Evolutionary conservation across 2,329 filamentous ascomycete species (phyloP), one percentile per base, ranked within the genome.

Genomic region (Aphanoascus verrucosus): DNA sequence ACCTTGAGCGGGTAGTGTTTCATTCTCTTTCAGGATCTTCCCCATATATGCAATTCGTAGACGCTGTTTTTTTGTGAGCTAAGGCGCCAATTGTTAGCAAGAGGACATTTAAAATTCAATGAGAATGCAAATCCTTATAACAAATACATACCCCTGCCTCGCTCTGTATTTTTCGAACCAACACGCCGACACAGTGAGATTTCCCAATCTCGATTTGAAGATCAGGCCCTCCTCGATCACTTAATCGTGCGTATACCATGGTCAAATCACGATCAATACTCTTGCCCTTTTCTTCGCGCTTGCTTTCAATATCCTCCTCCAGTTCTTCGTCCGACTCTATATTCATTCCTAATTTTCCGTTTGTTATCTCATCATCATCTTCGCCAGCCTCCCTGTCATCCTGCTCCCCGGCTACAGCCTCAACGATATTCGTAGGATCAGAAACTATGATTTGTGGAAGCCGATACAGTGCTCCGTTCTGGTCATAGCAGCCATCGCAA

Each of bases 1-100:
- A 47, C 85, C 85, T 61, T 93, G 85, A 2, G 78, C 77, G 43
- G 74, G 68, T 15, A 95, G 68, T 0, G 83, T 77, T 17, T 79
- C 66, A 52, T 77, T 76, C 58, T 91, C 86, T 59, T 83, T 82
- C 44, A 95, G 77, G 49, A 90, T 80, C 65, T 83, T 88, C 60
- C 90, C 90, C 68, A 93, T 77, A 66, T 94, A 94, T 17, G 82
- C 83, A 55, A 95, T 78, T 52, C 81, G 81, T 49, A 95, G 74
- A 46, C 75, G 78, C 57, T 80, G 81, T 43, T 72, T 73, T 6
- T 73, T 65, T 1, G 77, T 67, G 32, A 90, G 72, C 84, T 85
- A 60, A 15, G 38, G 23, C 14, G 11, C 7, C 52, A 9, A 31
- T 2, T 31, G 32, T 51, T 41, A 47, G 44, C 32, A 28, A 5